Percentiles rank a stretch among this genome's conserved stretches.
Evolutionary conservation across 768 basidiomycete genomes (phyloP).

Genomic region (Mycena floridula): DNA sequence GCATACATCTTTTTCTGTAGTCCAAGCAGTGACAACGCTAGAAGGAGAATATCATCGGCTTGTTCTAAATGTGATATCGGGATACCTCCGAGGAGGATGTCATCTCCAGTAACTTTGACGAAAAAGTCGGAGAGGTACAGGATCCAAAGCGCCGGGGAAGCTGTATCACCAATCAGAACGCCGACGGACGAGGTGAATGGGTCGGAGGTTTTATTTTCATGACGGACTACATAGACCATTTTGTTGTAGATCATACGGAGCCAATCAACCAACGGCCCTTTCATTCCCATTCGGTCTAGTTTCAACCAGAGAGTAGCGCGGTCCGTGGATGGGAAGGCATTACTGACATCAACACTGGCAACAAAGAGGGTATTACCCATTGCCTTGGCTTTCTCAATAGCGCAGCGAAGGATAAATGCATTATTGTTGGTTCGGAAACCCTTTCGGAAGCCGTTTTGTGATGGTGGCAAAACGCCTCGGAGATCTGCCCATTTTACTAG

Average conservation of each 20-base stretch:
- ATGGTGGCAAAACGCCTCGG: constrained; percentile 13
- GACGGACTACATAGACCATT: constrained; percentile 14
- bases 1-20: constrained; percentile 12
- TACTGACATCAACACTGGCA: constrained; percentile 18
- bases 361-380: constrained; percentile 10
- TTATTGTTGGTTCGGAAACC: no score
- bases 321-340: constrained; percentile 30
- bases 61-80: constrained; percentile 16
- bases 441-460: constrained; percentile 19
- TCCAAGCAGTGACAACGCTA: constrained; percentile 11
- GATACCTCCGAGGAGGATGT: constrained; percentile 9
- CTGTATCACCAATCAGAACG: constrained; percentile 20
- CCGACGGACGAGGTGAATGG: constrained; percentile 16
- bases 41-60: constrained; percentile 18
- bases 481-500: constrained; percentile 8
- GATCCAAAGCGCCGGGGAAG: constrained; percentile 20
- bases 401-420: constrained; percentile 15
- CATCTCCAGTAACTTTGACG: constrained; percentile 6
- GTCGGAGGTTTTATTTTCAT: constrained; percentile 7
- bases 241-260: constrained; percentile 16
- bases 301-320: constrained; percentile 25
- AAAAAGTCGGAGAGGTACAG: constrained; percentile 16
- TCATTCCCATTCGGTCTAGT: constrained; percentile 12
- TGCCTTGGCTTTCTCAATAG: constrained; percentile 12
- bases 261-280: constrained; percentile 21